A percentile compares a stretch with the other conserved stretches of the same genome.
Conservation (phyloP, 192 early-diverging fungal species). For the Backusella psychrophila region DNA sequence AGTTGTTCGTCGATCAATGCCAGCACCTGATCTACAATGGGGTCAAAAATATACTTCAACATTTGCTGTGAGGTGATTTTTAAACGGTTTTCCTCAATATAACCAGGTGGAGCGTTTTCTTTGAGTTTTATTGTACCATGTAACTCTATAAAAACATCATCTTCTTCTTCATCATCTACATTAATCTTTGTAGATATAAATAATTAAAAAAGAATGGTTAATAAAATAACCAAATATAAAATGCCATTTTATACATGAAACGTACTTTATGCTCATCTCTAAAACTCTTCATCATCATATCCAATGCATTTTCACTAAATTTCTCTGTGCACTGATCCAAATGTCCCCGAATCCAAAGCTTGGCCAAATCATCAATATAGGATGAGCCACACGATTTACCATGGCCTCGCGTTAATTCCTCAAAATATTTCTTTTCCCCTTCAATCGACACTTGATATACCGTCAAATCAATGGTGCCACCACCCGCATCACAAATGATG, state of each 20-base stretch:
- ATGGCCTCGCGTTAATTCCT: slow-evolving; percentile 45
- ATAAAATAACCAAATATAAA: no score
- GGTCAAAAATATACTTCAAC: slow-evolving; percentile 19
- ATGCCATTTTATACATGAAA: neutral
- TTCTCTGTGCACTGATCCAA: slow-evolving; percentile 24
- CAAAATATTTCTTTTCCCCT: slow-evolving; percentile 27
- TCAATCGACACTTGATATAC: slow-evolving; percentile 38
- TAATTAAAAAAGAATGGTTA: neutral
- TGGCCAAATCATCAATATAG: slow-evolving; percentile 43
- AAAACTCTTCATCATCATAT: slow-evolving; percentile 38
- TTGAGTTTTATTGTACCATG: neutral
- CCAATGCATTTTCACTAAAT: neutral
- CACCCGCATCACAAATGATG: slow-evolving; percentile 52
- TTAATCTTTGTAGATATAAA: slow-evolving; percentile 30
- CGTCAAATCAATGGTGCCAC: slow-evolving; percentile 51
- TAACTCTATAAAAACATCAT: neutral
- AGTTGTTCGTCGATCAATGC: slow-evolving; percentile 40
- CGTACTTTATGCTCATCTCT: slow-evolving; percentile 25
- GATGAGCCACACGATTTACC: slow-evolving; percentile 43
- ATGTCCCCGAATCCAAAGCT: slow-evolving; percentile 32
- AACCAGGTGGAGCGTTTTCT: neutral
- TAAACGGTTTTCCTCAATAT: neutral
- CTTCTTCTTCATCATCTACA: slow-evolving; percentile 31
- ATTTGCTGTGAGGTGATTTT: neutral
- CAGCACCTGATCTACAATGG: slow-evolving; percentile 34